Evolutionary conservation across 345 rosid species (phyloP).

Genomic region (Fremontodendron californicum): DNA sequence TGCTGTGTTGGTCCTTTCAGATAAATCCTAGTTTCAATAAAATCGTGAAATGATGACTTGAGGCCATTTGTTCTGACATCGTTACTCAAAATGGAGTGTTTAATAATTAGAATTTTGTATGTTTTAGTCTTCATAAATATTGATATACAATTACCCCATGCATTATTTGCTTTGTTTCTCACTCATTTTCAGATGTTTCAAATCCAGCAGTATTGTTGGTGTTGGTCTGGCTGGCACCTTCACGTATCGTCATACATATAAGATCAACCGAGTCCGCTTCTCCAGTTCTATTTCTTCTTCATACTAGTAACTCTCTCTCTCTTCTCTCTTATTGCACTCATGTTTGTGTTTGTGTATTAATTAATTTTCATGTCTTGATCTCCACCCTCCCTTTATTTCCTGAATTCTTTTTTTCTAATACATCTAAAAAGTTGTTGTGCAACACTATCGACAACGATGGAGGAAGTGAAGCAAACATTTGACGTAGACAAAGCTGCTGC

Average conservation of each 20-base stretch:
- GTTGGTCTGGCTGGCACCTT: neutral
- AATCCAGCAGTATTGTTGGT: neutral
- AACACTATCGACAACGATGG: conserved; percentile 9
- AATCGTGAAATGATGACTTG: neutral
- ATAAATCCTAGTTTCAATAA: neutral
- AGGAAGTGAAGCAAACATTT: conserved; percentile 29
- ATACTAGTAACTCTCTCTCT: neutral
- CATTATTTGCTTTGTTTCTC: neutral
- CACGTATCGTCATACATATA: neutral
- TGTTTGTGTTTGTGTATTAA: neutral
- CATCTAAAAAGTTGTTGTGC: conserved; percentile 26
- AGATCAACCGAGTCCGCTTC: conserved; percentile 1
- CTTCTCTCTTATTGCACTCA: neutral
- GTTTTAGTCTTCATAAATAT: neutral
- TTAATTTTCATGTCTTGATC: neutral
- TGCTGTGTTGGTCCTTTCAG: neutral
- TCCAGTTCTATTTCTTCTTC: neutral
- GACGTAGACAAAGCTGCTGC: conserved; percentile 39
- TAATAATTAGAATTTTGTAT: neutral
- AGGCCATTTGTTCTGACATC: neutral
- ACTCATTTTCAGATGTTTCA: neutral
- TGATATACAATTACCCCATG: neutral
- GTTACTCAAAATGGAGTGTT: neutral
- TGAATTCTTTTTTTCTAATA: neutral
- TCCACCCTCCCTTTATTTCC: neutral